A percentile compares a stretch with the other conserved stretches of the same genome.
phyloP scores from a whole-genome alignment of 257 asterid species.

The Leptodermis oblonga region DNA sequence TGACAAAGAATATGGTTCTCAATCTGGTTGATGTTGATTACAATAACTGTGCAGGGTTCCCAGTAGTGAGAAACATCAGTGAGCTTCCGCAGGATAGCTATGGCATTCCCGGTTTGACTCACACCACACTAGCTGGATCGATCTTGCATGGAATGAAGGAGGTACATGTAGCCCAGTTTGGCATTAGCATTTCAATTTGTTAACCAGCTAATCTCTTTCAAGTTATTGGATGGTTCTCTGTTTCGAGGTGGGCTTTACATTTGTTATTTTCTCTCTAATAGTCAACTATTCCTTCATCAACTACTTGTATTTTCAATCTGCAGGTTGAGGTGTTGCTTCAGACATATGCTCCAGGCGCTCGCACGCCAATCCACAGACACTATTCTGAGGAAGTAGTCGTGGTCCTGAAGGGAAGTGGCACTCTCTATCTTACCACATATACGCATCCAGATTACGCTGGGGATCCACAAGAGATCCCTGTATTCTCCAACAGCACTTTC shows the following conservation, averaged over 20 bases:
- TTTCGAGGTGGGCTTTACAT: not conserved
- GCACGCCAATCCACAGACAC: conserved; percentile 88
- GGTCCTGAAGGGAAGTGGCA: conserved; percentile 80
- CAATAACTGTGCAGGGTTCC: conserved; percentile 21
- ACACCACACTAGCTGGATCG: conserved; percentile 70
- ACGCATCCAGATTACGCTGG: conserved; percentile 64
- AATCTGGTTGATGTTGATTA: conserved; percentile 1
- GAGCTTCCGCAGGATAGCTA: conserved; percentile 51
- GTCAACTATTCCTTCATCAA: not conserved
- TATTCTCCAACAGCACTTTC: conserved; percentile 67
- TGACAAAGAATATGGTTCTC: not conserved
- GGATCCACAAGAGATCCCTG: conserved; percentile 50
- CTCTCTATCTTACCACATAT: conserved; percentile 59
- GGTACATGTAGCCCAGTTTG: conserved; percentile 27
- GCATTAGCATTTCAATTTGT: not conserved
- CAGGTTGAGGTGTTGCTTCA: conserved; percentile 94
- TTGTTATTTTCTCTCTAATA: no score
- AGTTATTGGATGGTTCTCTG: not conserved
- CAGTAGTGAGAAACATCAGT: conserved; percentile 60
- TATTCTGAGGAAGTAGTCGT: conserved; percentile 82
- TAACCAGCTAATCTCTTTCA: not conserved
- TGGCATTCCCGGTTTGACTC: conserved; percentile 66
- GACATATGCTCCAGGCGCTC: conserved; percentile 74
- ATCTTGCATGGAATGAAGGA: conserved; percentile 75
- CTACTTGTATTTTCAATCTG: not conserved